A percentile compares a stretch with the other conserved stretches of the same genome.
phyloP scores from a whole-genome alignment of 2,329 filamentous ascomycete genomes.

The Lasiodiplodia sp. region DNA sequence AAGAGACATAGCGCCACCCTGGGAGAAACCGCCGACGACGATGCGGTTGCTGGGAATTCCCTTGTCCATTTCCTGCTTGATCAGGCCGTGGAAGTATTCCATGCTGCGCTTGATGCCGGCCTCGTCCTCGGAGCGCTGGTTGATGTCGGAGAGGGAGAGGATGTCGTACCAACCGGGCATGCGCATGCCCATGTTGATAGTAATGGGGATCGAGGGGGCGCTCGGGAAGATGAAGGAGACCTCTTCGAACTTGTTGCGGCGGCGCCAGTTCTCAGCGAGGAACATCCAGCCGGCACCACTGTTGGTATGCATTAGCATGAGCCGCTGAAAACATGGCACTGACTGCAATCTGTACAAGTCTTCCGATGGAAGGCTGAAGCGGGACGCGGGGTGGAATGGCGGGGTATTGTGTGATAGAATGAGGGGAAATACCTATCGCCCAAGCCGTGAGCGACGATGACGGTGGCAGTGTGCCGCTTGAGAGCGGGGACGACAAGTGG shows the following conservation, averaged over 20 bases:
- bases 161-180: conserved; percentile 94
- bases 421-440: conserved; percentile 69
- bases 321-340: conserved; percentile 2
- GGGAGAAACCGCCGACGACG: conserved; percentile 82
- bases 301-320: conserved; percentile 5
- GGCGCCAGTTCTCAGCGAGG: conserved; percentile 86
- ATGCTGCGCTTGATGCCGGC: conserved; percentile 75
- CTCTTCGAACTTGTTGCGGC: conserved; percentile 80
- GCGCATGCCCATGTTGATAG: conserved; percentile 75
- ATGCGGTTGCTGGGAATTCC: conserved; percentile 86
- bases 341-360: neutral
- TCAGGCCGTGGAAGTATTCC: conserved; percentile 78
- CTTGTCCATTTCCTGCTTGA: conserved; percentile 79
- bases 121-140: conserved; percentile 67
- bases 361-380: neutral
- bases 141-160: conserved; percentile 55
- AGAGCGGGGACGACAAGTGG: conserved; percentile 78
- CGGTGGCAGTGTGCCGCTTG: conserved; percentile 86
- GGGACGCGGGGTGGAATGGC: neutral
- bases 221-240: conserved; percentile 95
- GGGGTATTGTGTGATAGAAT: neutral
- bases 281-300: conserved; percentile 60
- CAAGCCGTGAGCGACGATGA: conserved; percentile 92
- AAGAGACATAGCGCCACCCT: conserved; percentile 88
- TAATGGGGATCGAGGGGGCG: conserved; percentile 85